A percentile compares a stretch with the other conserved stretches of the same genome.
phyloP scores from a whole-genome alignment of 495 filamentous ascomycete genomes.

The Aspergillus saccharolyticus region DNA sequence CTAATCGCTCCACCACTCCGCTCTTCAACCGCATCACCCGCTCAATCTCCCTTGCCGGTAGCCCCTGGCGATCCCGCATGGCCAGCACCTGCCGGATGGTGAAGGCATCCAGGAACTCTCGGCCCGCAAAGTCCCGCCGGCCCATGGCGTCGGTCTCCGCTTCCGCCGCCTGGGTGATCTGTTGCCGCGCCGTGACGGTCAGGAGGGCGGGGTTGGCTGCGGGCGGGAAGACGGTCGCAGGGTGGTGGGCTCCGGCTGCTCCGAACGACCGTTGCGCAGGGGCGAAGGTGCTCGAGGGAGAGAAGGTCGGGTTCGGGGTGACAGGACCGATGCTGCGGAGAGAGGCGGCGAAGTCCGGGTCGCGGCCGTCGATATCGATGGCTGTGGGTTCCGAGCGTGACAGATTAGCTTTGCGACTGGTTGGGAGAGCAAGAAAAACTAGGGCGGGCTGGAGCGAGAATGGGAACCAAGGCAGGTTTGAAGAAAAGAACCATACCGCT shows the following conservation, averaged over 20 bases:
- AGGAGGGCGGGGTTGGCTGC: slow-evolving; percentile 49
- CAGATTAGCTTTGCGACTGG: slow-evolving; percentile 6
- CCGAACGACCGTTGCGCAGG: slow-evolving; percentile 12
- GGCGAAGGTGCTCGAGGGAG: slow-evolving; percentile 49
- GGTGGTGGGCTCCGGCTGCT: slow-evolving; percentile 15
- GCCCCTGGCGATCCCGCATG: slow-evolving; percentile 52
- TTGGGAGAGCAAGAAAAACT: background rate
- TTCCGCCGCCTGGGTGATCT: slow-evolving; percentile 43
- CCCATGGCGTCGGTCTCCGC: slow-evolving; percentile 45
- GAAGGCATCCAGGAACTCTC: slow-evolving; percentile 57
- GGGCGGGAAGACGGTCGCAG: slow-evolving; percentile 43
- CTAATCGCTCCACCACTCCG: slow-evolving; percentile 54
- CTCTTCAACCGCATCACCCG: slow-evolving; percentile 49
- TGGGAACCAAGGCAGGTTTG: background rate
- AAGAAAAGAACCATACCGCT: slow-evolving; percentile 20
- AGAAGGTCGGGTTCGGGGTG: slow-evolving; percentile 53
- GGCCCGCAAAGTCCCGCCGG: slow-evolving; percentile 35
- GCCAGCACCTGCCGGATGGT: slow-evolving; percentile 56
- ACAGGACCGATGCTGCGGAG: slow-evolving; percentile 62
- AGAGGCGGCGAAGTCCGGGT: slow-evolving; percentile 58
- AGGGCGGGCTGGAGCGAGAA: background rate
- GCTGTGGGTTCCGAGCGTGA: slow-evolving; percentile 36
- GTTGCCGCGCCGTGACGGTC: slow-evolving; percentile 42
- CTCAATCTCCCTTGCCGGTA: slow-evolving; percentile 53
- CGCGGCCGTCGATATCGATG: slow-evolving; percentile 62